Conservation (phyloP, 2,329 filamentous ascomycete genomes). For the Penicillium sp. region DNA sequence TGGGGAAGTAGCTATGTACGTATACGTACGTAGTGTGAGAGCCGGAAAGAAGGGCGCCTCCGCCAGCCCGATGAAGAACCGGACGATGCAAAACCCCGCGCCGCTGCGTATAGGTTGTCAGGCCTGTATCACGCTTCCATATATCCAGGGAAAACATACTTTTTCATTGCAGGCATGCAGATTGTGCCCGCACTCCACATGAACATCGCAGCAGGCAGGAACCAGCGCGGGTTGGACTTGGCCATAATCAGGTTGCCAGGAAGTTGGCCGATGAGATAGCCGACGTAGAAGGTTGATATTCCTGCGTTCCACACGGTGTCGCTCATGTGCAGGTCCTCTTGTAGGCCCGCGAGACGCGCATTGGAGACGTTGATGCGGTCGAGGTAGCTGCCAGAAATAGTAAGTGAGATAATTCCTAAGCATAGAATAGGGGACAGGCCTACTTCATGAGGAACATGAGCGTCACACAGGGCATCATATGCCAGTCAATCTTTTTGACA, state of each 20-base stretch:
- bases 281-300: constrained; percentile 20
- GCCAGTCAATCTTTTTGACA: no score
- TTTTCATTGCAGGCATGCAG: constrained; percentile 20
- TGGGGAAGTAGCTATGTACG: no score
- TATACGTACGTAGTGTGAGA: constrained; percentile 1
- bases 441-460: no score
- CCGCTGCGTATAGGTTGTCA: not conserved
- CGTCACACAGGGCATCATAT: no score
- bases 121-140: not conserved
- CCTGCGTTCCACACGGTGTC: constrained; percentile 20
- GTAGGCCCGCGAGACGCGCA: no score
- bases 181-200: constrained; percentile 17
- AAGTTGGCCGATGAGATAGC: constrained; percentile 18
- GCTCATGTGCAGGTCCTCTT: constrained; percentile 20
- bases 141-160: not conserved
- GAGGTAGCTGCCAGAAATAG: no score
- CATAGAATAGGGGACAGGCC: no score
- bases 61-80: constrained; percentile 17
- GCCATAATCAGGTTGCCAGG: constrained; percentile 17
- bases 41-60: constrained; percentile 18
- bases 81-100: constrained; percentile 15
- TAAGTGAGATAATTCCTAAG: no score
- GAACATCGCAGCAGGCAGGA: constrained; percentile 15
- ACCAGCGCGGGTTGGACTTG: constrained; percentile 16
- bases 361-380: no score